phyloP scores from a whole-genome alignment of 2,329 filamentous ascomycete species.

The Lasiodiplodia hormozganensis region DNA sequence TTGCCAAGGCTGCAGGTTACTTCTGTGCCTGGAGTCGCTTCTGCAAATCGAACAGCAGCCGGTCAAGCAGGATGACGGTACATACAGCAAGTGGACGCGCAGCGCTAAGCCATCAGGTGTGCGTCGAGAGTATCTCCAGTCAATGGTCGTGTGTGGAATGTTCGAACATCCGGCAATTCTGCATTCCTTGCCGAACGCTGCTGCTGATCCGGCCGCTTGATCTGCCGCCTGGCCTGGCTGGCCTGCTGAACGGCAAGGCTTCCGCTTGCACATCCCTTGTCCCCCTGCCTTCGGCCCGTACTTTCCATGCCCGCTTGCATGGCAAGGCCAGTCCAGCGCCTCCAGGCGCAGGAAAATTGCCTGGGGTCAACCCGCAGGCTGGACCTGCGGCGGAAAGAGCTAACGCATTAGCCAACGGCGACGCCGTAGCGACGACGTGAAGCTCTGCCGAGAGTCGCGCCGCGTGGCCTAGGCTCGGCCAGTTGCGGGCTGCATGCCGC shows the following conservation, averaged over 20 bases:
- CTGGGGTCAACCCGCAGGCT: neutral
- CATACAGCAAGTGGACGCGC: neutral
- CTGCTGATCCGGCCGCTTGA: slow-evolving; percentile 17
- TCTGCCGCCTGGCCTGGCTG: neutral
- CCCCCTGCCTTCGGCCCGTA: neutral
- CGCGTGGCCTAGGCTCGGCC: slow-evolving; percentile 1
- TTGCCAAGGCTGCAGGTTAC: neutral
- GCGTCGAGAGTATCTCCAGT: neutral
- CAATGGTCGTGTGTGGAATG: neutral
- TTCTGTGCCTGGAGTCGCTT: neutral
- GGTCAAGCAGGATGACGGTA: neutral
- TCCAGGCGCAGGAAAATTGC: neutral
- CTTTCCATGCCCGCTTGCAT: neutral
- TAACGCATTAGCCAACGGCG: neutral
- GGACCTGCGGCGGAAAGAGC: neutral
- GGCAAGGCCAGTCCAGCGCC: neutral
- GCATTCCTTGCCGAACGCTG: slow-evolving; percentile 9
- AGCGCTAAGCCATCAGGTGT: neutral
- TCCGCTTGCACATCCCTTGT: neutral
- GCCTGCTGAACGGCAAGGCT: neutral
- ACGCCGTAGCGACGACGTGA: neutral
- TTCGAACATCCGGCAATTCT: neutral
- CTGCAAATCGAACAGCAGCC: neutral
- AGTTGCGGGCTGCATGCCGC: neutral
- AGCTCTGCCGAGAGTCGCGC: neutral